Evolutionary conservation across 495 filamentous ascomycete species (phyloP), one percentile per base, ranked within the genome.

Genomic region (Arthonia radiata): DNA sequence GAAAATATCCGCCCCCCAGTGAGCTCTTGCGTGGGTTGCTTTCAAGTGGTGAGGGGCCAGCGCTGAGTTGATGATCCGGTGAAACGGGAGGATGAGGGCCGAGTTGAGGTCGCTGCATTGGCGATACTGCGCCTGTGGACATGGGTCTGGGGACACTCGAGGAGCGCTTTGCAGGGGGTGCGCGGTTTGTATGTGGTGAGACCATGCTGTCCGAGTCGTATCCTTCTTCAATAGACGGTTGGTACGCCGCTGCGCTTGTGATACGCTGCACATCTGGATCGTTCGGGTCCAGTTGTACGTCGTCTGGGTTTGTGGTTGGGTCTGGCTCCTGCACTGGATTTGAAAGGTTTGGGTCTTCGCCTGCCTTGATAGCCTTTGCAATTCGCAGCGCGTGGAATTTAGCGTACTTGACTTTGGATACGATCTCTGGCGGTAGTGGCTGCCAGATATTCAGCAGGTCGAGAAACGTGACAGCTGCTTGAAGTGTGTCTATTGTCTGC

Each of bases 331-430:
- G 56, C 28, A 59, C 64, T 0, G 82, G 82, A 37, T 91, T 93
- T 9, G 77, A 71, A 25, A 67, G 64, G 43, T 99, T 99, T 3
- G 86, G 82, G 43, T 99, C 83, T 33, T 78, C 73, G 24, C 82
- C 82, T 11, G 79, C 75, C 46, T 76, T 83, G 35, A 90, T 61
- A 2, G 83, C 89, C 50, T 82, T 90, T 2, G 65, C 56, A 42
- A 99, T 94, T 23, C 89, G 66, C 8, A 83, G 46, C 9, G 86
- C 80, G 45, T 99, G 90, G 58, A 75, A 94, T 47, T 94, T 94
- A 21, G 83, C 78, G 46, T 73, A 99, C 44, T 82, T 92, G 46
- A 81, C 76, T 52, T 90, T 91, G 14, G 76, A 66, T 23, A 67
- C 62, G 26, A 72, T 66, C 40, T 97, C 86, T 9, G 57, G 42